Percentiles rank a stretch among this genome's conserved stretches.
Conservation (phyloP, 179 eudicot genomes). For the Spergularia azorica region DNA sequence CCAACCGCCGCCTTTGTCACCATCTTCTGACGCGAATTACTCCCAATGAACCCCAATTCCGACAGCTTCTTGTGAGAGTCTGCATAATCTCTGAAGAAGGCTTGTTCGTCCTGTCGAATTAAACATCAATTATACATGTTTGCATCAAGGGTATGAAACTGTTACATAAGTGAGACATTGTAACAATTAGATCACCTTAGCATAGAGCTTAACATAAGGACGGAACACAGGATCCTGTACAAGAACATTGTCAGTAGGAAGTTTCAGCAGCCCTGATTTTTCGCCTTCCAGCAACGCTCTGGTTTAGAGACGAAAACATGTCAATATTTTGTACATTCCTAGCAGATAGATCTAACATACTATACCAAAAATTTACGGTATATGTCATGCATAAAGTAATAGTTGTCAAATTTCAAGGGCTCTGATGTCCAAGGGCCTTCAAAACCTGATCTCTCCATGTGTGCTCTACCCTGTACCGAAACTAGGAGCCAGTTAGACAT, state of each 20-base stretch:
- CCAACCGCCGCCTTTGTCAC: constrained; percentile 32
- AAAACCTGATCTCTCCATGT: constrained; percentile 79
- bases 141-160: no score
- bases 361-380: not conserved
- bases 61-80: constrained; percentile 84
- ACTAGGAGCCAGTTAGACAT: constrained; percentile 10
- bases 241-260: constrained; percentile 72
- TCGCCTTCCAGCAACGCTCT: constrained; percentile 71
- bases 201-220: constrained; percentile 50
- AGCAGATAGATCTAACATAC: no score
- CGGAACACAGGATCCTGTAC: constrained; percentile 50
- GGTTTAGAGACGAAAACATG: not conserved
- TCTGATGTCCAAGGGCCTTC: constrained; percentile 79
- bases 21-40: constrained; percentile 11
- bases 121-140: no score
- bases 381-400: constrained; percentile 62
- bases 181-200: constrained; percentile 42
- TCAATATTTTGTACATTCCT: no score
- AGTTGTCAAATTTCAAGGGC: constrained; percentile 82
- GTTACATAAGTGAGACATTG: not conserved
- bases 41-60: constrained; percentile 58
- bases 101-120: constrained; percentile 59
- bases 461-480: constrained; percentile 67
- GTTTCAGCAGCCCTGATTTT: constrained; percentile 57
- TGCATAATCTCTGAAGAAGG: constrained; percentile 78